Percentiles rank a stretch among this genome's conserved stretches.
Evolutionary conservation across 2,329 filamentous ascomycete genomes (phyloP).

Genomic region (Drechslerella coelobrocha): DNA sequence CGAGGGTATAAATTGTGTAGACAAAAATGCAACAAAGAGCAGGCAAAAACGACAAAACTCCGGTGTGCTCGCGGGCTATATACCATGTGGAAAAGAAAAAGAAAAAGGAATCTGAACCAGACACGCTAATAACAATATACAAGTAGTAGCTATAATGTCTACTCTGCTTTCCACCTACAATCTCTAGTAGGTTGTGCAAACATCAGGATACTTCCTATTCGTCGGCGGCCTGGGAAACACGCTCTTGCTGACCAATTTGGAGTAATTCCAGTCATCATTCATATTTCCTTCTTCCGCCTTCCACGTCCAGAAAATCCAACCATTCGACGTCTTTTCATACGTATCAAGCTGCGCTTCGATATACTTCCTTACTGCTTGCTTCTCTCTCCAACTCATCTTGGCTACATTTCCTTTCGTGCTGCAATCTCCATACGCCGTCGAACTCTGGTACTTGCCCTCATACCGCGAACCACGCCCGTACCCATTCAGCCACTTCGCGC

Average conservation of each 20-base stretch:
- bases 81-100: too few species aligned
- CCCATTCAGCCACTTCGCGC: constrained; percentile 65
- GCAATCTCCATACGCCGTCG: constrained; percentile 57
- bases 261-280: constrained; percentile 56
- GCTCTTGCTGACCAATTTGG: constrained; percentile 19
- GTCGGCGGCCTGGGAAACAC: constrained; percentile 22
- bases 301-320: constrained; percentile 68
- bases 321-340: constrained; percentile 63
- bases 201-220: constrained; percentile 9
- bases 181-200: too few species aligned
- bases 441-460: constrained; percentile 65
- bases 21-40: too few species aligned
- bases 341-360: constrained; percentile 65
- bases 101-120: too few species aligned
- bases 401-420: constrained; percentile 7
- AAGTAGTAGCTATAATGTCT: too few species aligned
- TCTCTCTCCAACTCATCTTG: constrained; percentile 22
- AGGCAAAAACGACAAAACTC: too few species aligned
- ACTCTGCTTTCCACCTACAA: too few species aligned
- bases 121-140: too few species aligned
- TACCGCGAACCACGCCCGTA: constrained; percentile 66
- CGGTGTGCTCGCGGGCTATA: too few species aligned
- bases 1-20: too few species aligned
- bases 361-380: constrained; percentile 51
- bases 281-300: constrained; percentile 66